A percentile compares a stretch with the other conserved stretches of the same genome.
These are phyloP conservation scores for Plasmodium knowlesi DNA, from an alignment of 169 alveolate genomes.

Conservation along the genomic window DNA sequence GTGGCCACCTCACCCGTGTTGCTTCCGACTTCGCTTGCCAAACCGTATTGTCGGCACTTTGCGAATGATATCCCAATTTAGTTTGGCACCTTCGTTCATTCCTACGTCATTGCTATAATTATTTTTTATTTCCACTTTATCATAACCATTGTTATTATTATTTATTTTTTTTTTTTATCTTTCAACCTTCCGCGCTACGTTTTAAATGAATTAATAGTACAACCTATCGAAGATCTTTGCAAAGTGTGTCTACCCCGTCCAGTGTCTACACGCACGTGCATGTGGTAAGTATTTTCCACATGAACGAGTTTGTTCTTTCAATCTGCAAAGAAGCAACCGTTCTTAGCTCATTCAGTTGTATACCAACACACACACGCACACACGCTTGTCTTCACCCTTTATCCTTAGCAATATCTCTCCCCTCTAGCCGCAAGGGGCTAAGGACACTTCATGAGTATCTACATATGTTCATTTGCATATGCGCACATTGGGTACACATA, in stretches of 20 bases:
- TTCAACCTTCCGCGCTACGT: not conserved
- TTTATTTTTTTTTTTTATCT: too few species aligned
- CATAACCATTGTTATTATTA: not conserved
- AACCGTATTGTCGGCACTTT: not conserved
- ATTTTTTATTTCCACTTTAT: not conserved
- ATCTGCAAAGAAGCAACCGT: too few species aligned
- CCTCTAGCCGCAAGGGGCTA: not conserved
- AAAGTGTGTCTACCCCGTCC: too few species aligned
- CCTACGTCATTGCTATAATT: not conserved
- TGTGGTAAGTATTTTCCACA: too few species aligned
- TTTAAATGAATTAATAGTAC: not conserved
- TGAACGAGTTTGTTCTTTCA: too few species aligned
- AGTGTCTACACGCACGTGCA: too few species aligned
- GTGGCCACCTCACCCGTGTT: not conserved
- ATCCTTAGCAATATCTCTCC: too few species aligned
- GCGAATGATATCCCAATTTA: not conserved
- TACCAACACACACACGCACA: too few species aligned
- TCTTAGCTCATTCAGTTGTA: too few species aligned
- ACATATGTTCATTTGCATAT: not conserved
- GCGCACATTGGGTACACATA: not conserved
- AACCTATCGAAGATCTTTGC: not conserved
- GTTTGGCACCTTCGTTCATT: not conserved
- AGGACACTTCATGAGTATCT: not conserved
- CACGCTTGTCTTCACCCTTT: too few species aligned
- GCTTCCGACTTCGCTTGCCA: not conserved